These are phyloP conservation scores for Guadua angustifolia DNA, from an alignment of 176 grass and related monocot species.

Conservation along the genomic window DNA sequence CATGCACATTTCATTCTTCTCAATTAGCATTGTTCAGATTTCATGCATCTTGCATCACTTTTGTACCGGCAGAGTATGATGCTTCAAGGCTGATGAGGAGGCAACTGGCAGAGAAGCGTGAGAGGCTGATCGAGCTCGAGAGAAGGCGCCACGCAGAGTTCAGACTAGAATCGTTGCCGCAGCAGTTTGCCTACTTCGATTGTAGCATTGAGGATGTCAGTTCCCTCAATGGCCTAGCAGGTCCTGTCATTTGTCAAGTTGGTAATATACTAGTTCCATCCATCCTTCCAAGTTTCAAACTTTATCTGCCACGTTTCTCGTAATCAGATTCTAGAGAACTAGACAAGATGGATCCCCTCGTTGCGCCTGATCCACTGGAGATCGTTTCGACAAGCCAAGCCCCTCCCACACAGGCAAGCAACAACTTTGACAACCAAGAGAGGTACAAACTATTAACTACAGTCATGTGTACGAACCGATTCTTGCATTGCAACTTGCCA, in stretches of 20 bases:
- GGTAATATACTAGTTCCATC: neutral
- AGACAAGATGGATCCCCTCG: conserved; percentile 22
- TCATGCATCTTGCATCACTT: neutral
- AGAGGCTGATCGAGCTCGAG: conserved; percentile 51
- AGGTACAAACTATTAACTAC: conserved; percentile 13
- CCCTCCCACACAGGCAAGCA: conserved; percentile 32
- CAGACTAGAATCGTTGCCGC: neutral
- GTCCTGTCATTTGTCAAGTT: conserved; percentile 5
- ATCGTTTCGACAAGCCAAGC: conserved; percentile 42
- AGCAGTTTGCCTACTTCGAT: conserved; percentile 41
- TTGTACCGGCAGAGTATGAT: conserved; percentile 40
- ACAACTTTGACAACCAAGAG: conserved; percentile 46
- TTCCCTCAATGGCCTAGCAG: conserved; percentile 20
- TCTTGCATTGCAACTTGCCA: neutral
- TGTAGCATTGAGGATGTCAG: conserved; percentile 47
- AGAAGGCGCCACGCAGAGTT: conserved; percentile 33
- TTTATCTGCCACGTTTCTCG: too few relatives aligned
- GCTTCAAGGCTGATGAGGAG: conserved; percentile 41
- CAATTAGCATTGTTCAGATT: neutral
- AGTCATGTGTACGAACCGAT: neutral
- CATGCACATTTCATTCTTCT: neutral
- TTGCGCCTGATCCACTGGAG: conserved; percentile 15
- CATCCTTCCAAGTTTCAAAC: too few relatives aligned
- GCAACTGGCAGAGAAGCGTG: conserved; percentile 48
- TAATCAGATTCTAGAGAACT: conserved; percentile 45